phyloP scores from a whole-genome alignment of 768 basidiomycete genomes.

The Kwoniella sp. region DNA sequence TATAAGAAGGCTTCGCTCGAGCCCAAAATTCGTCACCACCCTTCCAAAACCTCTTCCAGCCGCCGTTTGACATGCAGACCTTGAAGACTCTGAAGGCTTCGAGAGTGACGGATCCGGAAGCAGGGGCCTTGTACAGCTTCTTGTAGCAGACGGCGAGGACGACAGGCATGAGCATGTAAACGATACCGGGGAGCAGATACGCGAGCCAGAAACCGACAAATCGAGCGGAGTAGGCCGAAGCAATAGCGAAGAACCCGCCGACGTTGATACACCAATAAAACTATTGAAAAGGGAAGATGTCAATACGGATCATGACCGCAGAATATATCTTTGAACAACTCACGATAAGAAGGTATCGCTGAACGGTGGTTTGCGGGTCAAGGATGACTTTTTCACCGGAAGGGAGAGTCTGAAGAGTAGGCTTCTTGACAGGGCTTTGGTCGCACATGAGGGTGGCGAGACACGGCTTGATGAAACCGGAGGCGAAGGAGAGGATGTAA shows the following conservation, averaged over 20 bases:
- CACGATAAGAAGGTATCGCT: slow-evolving; percentile 39
- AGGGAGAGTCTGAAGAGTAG: slow-evolving; percentile 34
- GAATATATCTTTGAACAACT: slow-evolving; percentile 26
- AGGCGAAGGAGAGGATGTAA: slow-evolving; percentile 49
- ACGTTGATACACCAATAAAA: slow-evolving; percentile 53
- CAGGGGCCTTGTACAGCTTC: slow-evolving; percentile 48
- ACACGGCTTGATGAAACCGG: slow-evolving; percentile 55
- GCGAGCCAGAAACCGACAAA: slow-evolving; percentile 56
- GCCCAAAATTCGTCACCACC: slow-evolving; percentile 51
- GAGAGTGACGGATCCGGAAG: slow-evolving; percentile 53
- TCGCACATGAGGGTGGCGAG: slow-evolving; percentile 54
- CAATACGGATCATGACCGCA: background rate
- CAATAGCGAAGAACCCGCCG: slow-evolving; percentile 52
- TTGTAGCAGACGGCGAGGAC: slow-evolving; percentile 45
- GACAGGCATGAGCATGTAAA: slow-evolving; percentile 53
- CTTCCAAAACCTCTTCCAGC: slow-evolving; percentile 35
- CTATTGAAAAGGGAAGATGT: background rate
- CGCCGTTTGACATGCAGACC: slow-evolving; percentile 33
- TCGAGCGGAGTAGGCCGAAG: slow-evolving; percentile 52
- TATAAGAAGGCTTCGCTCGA: slow-evolving; percentile 50
- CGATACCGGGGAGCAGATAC: slow-evolving; percentile 49
- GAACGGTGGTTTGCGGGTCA: slow-evolving; percentile 49
- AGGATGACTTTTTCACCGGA: slow-evolving; percentile 51
- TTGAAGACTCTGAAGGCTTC: slow-evolving; percentile 44
- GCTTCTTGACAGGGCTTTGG: slow-evolving; percentile 48